phyloP scores from a whole-genome alignment of 345 rosid species.

The Noccaea bulbosa region DNA sequence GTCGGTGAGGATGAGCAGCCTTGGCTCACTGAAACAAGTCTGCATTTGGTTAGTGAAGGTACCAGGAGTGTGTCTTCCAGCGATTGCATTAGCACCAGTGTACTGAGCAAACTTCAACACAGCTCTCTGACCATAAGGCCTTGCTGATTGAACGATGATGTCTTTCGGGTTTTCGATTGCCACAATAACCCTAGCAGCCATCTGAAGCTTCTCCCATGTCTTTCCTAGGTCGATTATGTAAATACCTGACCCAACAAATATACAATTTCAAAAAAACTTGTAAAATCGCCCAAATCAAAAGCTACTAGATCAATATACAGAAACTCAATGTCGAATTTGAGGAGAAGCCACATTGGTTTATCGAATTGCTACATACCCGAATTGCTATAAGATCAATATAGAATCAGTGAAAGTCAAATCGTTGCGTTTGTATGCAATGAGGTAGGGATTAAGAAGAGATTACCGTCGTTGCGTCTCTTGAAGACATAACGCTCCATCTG shows the following conservation, averaged over 20 bases:
- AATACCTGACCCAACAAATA: constrained; percentile 51
- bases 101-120: constrained; percentile 83
- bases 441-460: background rate
- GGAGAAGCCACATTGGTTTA: background rate
- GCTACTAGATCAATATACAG: background rate
- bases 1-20: constrained; percentile 82
- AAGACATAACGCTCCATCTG: constrained; percentile 87
- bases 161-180: constrained; percentile 78
- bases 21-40: constrained; percentile 83
- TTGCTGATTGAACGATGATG: constrained; percentile 87
- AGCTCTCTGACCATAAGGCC: constrained; percentile 94
- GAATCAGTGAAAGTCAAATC: background rate
- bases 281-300: background rate
- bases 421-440: background rate
- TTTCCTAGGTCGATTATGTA: constrained; percentile 76
- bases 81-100: constrained; percentile 83
- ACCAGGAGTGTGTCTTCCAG: constrained; percentile 97
- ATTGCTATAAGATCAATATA: background rate
- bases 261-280: background rate
- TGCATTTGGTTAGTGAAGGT: constrained; percentile 91
- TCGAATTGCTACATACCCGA: background rate
- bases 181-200: constrained; percentile 86
- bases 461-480: constrained; percentile 87
- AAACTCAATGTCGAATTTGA: too few species aligned
- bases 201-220: constrained; percentile 81